Conservation (phyloP, 208 protist genomes). For the Leishmania aethiopica region DNA sequence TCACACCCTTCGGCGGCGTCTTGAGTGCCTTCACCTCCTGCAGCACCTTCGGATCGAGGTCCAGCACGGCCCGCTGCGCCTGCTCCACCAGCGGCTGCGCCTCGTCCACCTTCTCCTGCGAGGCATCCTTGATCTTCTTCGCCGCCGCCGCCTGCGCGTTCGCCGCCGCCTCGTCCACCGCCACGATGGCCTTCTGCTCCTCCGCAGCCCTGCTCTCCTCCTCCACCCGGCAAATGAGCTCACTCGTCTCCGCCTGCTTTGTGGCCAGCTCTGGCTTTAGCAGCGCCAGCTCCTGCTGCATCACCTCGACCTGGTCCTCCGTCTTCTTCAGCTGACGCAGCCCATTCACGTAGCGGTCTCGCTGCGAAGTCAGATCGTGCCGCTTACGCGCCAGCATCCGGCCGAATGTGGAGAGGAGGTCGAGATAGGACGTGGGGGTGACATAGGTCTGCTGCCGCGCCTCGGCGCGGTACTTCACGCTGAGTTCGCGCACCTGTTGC, state of each 20-base stretch:
- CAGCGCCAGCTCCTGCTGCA: slow-evolving; percentile 91
- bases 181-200: slow-evolving; percentile 83
- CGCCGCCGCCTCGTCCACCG: slow-evolving; percentile 90
- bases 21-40: slow-evolving; percentile 96
- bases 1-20: slow-evolving; percentile 95
- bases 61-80: slow-evolving; percentile 92
- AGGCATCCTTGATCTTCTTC: slow-evolving; percentile 95
- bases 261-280: slow-evolving; percentile 93
- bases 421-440: slow-evolving; percentile 96
- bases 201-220: slow-evolving; percentile 87
- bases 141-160: slow-evolving; percentile 91
- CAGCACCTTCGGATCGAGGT: slow-evolving; percentile 94
- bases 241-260: slow-evolving; percentile 90
- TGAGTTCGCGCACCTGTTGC: slow-evolving; percentile 86
- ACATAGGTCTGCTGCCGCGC: slow-evolving; percentile 93
- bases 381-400: slow-evolving; percentile 87
- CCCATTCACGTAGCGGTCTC: slow-evolving; percentile 90
- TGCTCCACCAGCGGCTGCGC: slow-evolving; percentile 95
- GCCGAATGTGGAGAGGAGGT: slow-evolving; percentile 93
- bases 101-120: slow-evolving; percentile 95
- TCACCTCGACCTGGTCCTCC: slow-evolving; percentile 95
- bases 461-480: slow-evolving; percentile 86
- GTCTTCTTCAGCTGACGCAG: slow-evolving; percentile 91
- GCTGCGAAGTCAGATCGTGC: slow-evolving; percentile 82
- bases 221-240: slow-evolving; percentile 89